A percentile compares a stretch with the other conserved stretches of the same genome.
These are phyloP conservation scores for Phaffomyces antillensis DNA, from an alignment of 805 yeast genomes.

Conservation along the genomic window DNA sequence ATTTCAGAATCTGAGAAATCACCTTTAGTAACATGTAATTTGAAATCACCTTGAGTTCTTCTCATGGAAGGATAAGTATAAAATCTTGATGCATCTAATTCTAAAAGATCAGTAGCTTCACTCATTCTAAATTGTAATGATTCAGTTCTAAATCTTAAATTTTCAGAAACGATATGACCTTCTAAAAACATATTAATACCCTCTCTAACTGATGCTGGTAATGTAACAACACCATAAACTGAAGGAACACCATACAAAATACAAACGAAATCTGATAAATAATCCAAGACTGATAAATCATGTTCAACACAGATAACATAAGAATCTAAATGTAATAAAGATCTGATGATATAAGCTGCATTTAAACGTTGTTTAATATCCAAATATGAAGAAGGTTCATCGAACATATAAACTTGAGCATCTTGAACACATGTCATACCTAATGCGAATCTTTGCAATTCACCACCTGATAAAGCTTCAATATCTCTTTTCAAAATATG, in stretches of 20 bases:
- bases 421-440: constrained; percentile 94
- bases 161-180: constrained; percentile 96
- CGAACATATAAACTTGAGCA: constrained; percentile 98
- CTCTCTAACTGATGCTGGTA: constrained; percentile 96
- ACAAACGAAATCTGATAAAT: constrained; percentile 93
- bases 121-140: constrained; percentile 88
- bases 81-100: constrained; percentile 72
- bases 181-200: constrained; percentile 98
- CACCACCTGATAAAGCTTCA: constrained; percentile 92
- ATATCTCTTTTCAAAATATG: constrained; percentile 83
- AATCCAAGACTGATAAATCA: constrained; percentile 95
- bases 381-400: constrained; percentile 96
- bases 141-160: constrained; percentile 94
- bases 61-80: constrained; percentile 74
- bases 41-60: constrained; percentile 96
- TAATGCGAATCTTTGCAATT: constrained; percentile 95
- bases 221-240: constrained; percentile 96
- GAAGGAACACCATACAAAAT: constrained; percentile 97
- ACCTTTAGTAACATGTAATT: constrained; percentile 73
- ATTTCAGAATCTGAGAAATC: constrained; percentile 95
- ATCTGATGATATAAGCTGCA: constrained; percentile 92
- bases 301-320: constrained; percentile 98
- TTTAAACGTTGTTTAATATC: constrained; percentile 98
- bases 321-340: constrained; percentile 63
- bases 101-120: constrained; percentile 76